Conservation (phyloP, 108 stramenopile genomes). For the Nitzschia sp. region DNA sequence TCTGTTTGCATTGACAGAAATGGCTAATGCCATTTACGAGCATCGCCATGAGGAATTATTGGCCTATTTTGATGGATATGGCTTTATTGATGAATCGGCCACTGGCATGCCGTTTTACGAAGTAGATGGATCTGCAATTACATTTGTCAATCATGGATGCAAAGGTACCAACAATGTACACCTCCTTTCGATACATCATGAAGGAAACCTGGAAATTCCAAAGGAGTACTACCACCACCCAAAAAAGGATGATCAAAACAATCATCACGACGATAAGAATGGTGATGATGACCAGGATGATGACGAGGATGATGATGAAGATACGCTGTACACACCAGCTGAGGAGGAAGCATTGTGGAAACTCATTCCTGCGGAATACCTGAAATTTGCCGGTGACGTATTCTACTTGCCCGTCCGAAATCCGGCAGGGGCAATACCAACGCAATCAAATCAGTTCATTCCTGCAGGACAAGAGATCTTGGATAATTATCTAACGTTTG, state of each 20-base stretch:
- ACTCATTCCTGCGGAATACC: no score
- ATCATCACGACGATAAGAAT: no score
- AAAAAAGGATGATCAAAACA: background rate
- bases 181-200: background rate
- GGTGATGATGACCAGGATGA: no score
- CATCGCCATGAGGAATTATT: background rate
- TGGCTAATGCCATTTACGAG: background rate
- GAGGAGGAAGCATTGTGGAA: no score
- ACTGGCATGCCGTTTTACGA: background rate
- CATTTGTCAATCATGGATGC: conserved; percentile 45
- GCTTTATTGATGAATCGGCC: background rate
- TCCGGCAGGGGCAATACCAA: no score
- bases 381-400: no score
- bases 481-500: conserved; percentile 32
- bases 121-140: conserved; percentile 11
- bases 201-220: conserved; percentile 1
- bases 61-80: conserved; percentile 3
- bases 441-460: conserved; percentile 1
- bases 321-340: no score
- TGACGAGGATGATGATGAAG: no score
- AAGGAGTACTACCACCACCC: background rate
- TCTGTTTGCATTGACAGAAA: background rate
- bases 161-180: conserved; percentile 36
- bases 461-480: conserved; percentile 22
- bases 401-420: no score